Evolutionary conservation across 306 rosid species (phyloP), one percentile per base, ranked within the genome.

Genomic region (Rosa multiflora): DNA sequence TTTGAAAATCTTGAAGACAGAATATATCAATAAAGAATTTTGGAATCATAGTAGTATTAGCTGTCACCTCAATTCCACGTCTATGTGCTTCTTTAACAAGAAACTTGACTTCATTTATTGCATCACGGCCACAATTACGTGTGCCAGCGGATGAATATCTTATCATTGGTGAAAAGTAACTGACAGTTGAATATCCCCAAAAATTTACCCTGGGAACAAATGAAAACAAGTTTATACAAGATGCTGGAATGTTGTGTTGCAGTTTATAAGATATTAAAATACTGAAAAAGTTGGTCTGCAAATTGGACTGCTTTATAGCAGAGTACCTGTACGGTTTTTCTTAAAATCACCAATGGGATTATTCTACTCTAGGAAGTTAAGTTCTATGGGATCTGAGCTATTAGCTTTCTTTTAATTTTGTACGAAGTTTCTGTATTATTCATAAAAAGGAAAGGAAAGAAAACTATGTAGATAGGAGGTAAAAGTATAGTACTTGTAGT

Each of bases 131-230:
- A 81, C 98, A 88, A 73, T 95, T 93, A 71, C 46, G 77, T 80
- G 78, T 78, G 56, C 98, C 96, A 51, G 90, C 87, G 76, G 97
- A 87, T 72, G 99, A 95, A 83, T 95, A 95, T 90, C 98, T 88
- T 76, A 87, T 79, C 99, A 95, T 95, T 62, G 99, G 99, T 68
- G 99, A 95, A 84, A 95, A 93, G 94, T 35, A 95, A 86, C 80
- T 88, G 86, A 95, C 78, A 40, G 99, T 95, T 52, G 99, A 95
- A 85, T 95, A 95, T 37, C 99, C 99, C 99, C 99, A 95, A 89
- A 87, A 95, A 40, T 93, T 95, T 78, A 95, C 89, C 98, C 98
- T 93, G 83, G 52, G 52, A 67, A 70, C 48, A 82, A 87, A 72
- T 9, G 26, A 17, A 10, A 23, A 48, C 6, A 51, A 53, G 39